Evolutionary conservation across 441 rosid species (phyloP), one percentile per base, ranked within the genome.

Genomic region (Eutrema salsugineum): DNA sequence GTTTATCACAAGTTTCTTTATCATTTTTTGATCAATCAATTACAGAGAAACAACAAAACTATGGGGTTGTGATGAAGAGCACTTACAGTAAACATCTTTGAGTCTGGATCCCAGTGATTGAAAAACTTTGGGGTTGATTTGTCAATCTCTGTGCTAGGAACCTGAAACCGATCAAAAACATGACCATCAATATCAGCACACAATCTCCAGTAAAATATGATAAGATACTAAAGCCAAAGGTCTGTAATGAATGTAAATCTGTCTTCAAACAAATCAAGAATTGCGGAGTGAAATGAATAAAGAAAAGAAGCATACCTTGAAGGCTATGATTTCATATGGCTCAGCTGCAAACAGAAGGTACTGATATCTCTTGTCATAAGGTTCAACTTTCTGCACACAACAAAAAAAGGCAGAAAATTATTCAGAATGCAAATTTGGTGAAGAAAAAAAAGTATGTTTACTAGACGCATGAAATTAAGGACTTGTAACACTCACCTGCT

Each of bases 101-200:
- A 88, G 85, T 94, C 97, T 1, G 97, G 96, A 84, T 94, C 99
- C 98, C 99, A 94, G 76, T 94, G 99, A 6, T 96, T 89, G 72
- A 94, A 94, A 83, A 92, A 92, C 83, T 92, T 94, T 1, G 97
- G 96, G 64, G 99, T 92, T 71, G 97, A 92, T 77, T 94, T 94
- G 73, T 94, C 99, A 38, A 94, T 89, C 82, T 92, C 96, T 8
- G 97, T 86, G 93, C 98, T 94, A 40, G 99, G 99, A 84, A 94
- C 97, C 99, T 92, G 85, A 71, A 73, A 77, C 27, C 16, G 0
- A 77, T 6, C 8, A 0, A 3, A 11, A 57, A 48, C 62, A 68
- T 5, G 14, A 8, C 36, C 19, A 62, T 62, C 51, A 47, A 49
- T 56, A 44, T 46, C 64, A 28, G 8, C 11, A 56, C 9, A 36